Evolutionary conservation across 2,329 filamentous ascomycete species (phyloP).

Genomic region (Scedosporium minutisporum): DNA sequence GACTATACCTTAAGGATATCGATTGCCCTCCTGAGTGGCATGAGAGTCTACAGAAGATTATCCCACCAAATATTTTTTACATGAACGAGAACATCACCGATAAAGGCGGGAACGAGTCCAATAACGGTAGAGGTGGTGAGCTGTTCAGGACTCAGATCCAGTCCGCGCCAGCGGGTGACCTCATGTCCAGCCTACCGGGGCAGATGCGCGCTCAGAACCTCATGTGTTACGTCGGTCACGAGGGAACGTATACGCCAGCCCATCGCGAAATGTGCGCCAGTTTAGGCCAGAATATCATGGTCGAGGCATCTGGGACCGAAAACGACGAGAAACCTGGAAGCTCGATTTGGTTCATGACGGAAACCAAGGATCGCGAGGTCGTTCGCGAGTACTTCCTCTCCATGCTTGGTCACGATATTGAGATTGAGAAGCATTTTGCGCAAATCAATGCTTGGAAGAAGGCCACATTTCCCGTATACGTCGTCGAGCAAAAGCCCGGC

Average conservation of each 20-base stretch:
- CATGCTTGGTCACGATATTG: slow-evolving; percentile 88
- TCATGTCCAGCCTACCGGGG: slow-evolving; percentile 85
- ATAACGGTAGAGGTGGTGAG: slow-evolving; percentile 8
- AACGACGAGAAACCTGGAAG: slow-evolving; percentile 74
- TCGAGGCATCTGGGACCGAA: slow-evolving; percentile 68
- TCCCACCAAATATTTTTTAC: slow-evolving; percentile 80
- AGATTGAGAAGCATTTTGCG: slow-evolving; percentile 94
- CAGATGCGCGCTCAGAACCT: slow-evolving; percentile 91
- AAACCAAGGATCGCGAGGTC: slow-evolving; percentile 80
- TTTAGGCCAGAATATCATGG: slow-evolving; percentile 96
- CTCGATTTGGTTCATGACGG: slow-evolving; percentile 98
- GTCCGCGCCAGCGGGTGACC: slow-evolving; percentile 68
- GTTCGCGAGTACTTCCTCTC: slow-evolving; percentile 93
- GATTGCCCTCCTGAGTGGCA: slow-evolving; percentile 87
- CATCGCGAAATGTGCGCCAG: slow-evolving; percentile 98
- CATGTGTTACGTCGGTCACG: slow-evolving; percentile 97
- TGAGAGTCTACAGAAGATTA: slow-evolving; percentile 63
- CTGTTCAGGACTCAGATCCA: slow-evolving; percentile 41
- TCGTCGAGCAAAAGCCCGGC: slow-evolving; percentile 81
- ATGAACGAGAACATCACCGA: slow-evolving; percentile 67
- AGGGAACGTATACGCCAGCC: slow-evolving; percentile 91
- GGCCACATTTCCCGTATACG: slow-evolving; percentile 83
- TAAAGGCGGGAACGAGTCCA: slow-evolving; percentile 23
- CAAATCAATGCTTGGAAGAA: slow-evolving; percentile 93
- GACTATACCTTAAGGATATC: slow-evolving; percentile 93